These are phyloP conservation scores for Phoma sp. DNA, from an alignment of 2,329 filamentous ascomycete species.

Conservation along the genomic window DNA sequence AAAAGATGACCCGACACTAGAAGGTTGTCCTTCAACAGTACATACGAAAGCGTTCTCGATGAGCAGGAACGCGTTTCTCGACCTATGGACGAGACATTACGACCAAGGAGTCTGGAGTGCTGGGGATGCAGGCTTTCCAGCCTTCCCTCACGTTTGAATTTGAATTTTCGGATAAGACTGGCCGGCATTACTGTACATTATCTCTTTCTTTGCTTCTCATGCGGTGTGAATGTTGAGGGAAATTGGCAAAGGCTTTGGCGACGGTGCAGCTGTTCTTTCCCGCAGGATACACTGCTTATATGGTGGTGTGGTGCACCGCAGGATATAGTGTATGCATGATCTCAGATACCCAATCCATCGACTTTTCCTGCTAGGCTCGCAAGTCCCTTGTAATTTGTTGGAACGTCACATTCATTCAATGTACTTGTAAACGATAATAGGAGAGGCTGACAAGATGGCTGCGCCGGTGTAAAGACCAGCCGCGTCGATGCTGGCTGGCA, in stretches of 20 bases:
- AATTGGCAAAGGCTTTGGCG: conserved; percentile 17
- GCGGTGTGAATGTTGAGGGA: conserved; percentile 5
- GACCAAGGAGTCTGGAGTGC: conserved; percentile 8
- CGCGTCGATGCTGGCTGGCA: background rate
- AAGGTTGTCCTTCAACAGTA: conserved; percentile 1
- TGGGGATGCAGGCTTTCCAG: background rate
- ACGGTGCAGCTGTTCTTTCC: conserved; percentile 9
- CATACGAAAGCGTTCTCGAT: background rate
- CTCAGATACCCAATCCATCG: conserved; percentile 16
- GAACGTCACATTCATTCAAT: no score
- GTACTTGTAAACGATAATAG: background rate
- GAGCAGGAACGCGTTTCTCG: conserved; percentile 8
- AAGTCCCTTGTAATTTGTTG: no score
- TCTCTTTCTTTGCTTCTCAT: background rate
- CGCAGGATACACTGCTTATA: conserved; percentile 21
- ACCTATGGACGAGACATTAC: conserved; percentile 11
- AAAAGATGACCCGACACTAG: background rate
- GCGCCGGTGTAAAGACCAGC: background rate
- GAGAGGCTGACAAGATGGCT: background rate
- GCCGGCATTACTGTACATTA: conserved; percentile 14
- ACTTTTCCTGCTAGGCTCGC: background rate
- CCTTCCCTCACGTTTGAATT: background rate
- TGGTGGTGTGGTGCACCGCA: conserved; percentile 7
- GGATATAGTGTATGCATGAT: conserved; percentile 7
- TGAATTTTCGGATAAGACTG: conserved; percentile 3